phyloP scores from a whole-genome alignment of 176 grass and related monocot genomes.

The Hsuehochloa calcarea region DNA sequence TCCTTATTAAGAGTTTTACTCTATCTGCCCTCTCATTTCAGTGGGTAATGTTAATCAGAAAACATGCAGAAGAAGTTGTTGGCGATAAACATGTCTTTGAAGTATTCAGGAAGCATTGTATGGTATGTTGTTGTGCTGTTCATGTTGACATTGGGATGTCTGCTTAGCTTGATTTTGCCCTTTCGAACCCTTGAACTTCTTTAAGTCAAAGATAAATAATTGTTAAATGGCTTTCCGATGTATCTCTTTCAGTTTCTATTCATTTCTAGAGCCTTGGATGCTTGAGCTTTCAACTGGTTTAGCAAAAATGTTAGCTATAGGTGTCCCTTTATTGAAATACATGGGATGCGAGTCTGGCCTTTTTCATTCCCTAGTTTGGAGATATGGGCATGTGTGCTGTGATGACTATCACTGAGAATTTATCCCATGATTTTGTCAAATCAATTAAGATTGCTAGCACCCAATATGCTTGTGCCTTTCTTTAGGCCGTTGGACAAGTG shows the following conservation, averaged over 20 bases:
- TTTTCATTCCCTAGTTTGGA: slow-evolving; percentile 13
- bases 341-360: not conserved
- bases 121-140: slow-evolving; percentile 49
- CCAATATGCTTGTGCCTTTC: not conserved
- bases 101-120: slow-evolving; percentile 85
- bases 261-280: not conserved
- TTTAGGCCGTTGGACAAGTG: slow-evolving; percentile 1
- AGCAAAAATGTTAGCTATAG: slow-evolving; percentile 12
- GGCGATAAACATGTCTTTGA: slow-evolving; percentile 66
- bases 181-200: slow-evolving; percentile 4
- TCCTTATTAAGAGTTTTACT: slow-evolving; percentile 1
- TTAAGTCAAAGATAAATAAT: not conserved
- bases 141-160: not conserved
- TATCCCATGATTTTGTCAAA: not conserved
- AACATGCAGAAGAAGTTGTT: slow-evolving; percentile 70
- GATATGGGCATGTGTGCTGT: not conserved
- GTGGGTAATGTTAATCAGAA: slow-evolving; percentile 83
- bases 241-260: not conserved
- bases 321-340: not conserved
- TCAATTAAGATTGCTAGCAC: not conserved
- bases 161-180: not conserved
- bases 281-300: not conserved
- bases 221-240: not conserved
- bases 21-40: slow-evolving; percentile 53
- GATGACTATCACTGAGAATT: not conserved